Percentiles rank a stretch among this genome's conserved stretches.
phyloP scores from a whole-genome alignment of 352 stramenopile genomes.

The Pythium rishiriense region DNA sequence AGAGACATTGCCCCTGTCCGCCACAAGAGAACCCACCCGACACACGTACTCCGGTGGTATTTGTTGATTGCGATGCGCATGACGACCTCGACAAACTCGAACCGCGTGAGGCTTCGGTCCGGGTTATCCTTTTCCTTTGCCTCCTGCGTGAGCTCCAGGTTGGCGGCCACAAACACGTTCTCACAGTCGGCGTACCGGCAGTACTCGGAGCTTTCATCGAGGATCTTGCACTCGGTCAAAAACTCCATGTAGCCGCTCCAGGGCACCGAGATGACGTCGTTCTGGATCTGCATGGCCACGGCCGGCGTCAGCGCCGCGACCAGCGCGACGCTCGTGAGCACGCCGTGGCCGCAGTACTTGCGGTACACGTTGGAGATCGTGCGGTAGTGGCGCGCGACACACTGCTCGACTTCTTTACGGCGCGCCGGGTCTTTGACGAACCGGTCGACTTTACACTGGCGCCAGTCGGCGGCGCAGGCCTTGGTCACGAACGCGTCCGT shows the following conservation, averaged over 20 bases:
- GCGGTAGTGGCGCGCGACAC: conserved; percentile 54
- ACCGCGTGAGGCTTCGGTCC: conserved; percentile 71
- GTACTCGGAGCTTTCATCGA: conserved; percentile 70
- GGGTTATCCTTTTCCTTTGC: conserved; percentile 82
- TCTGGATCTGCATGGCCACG: conserved; percentile 59
- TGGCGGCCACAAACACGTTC: conserved; percentile 81
- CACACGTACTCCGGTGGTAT: conserved; percentile 61
- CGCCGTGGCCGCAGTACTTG: conserved; percentile 63
- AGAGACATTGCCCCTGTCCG: too few species aligned
- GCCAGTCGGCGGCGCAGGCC: conserved; percentile 64
- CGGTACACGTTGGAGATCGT: conserved; percentile 62
- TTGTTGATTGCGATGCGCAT: conserved; percentile 84
- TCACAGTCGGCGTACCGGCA: conserved; percentile 68
- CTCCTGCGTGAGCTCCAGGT: conserved; percentile 75
- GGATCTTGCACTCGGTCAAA: conserved; percentile 52
- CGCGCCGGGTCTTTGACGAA: conserved; percentile 66
- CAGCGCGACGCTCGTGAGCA: conserved; percentile 51
- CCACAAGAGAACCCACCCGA: too few species aligned
- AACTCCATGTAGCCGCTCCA: conserved; percentile 77
- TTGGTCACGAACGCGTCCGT: conserved; percentile 69
- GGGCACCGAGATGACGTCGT: conserved; percentile 66
- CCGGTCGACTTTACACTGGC: conserved; percentile 74
- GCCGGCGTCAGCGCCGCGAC: conserved; percentile 38
- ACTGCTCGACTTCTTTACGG: conserved; percentile 57
- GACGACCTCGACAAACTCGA: conserved; percentile 77